Base-by-base conservation (phyloP, 441 rosid species). In the Arabidopsis hybrid region DNA sequence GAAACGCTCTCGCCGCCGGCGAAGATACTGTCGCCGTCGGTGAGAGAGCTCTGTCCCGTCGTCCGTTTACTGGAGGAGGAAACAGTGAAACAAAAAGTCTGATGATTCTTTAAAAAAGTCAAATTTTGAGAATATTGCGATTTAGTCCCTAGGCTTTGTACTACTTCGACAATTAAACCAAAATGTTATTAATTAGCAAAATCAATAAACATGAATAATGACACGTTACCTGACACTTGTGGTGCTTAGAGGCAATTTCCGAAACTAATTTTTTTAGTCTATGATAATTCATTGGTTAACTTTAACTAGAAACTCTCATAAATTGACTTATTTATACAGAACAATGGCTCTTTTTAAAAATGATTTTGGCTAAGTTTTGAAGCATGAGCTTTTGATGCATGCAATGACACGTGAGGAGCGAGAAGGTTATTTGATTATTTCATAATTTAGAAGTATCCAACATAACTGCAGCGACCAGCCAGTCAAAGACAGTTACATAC, bases 401-500 rank as follows among this genome's bases (percentile, higher is more conserved):
- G 69, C 34, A 13, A 14, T 7, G 42, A 50, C 52, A 29, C 4
- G 61, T 62, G 60, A 31, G n/a, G 7, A 46, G n/a, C 34, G 26
- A 57, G 14, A 18, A 45, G 35, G 14, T n/a, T n/a, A n/a, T n/a
- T n/a, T n/a, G n/a, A n/a, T 12, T 5, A 42, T 26, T 42, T 42
- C 1, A 17, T 17, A 57, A 14, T 53, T 42, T 26, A 36, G 29
- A 2, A 26, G 12, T 8, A 17, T 36, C 21, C 40, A 31, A 11
- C 39, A 52, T 26, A 49, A 36, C 49, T 60, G 38, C 12, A 38
- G 5, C 18, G 18, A 71, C 29, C 12, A 38, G 5, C 18, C 13
- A 71, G 61, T 51, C 68, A 40, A 50, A 62, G 63, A 42, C 51
- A 38, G 60, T 58, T 43, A 42, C 61, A 43, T 69, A 47, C 35